Evolutionary conservation across 805 yeast species (phyloP).

Genomic region (Ogataea parapolymorpha): DNA sequence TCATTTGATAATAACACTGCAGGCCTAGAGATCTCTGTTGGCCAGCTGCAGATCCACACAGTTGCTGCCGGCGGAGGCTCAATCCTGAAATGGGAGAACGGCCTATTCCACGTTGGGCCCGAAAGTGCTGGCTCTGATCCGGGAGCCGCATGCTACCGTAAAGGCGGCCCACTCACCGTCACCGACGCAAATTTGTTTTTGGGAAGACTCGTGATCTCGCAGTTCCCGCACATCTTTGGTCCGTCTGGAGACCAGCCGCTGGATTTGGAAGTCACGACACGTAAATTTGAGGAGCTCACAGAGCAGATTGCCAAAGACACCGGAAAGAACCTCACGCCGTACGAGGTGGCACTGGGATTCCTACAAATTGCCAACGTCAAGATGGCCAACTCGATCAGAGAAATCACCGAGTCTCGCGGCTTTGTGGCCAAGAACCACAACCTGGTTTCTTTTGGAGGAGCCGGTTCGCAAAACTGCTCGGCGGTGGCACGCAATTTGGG

Average conservation of each 20-base stretch:
- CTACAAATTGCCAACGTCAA: slow-evolving; percentile 43
- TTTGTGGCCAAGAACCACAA: slow-evolving; percentile 40
- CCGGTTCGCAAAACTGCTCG: slow-evolving; percentile 47
- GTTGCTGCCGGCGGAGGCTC: slow-evolving; percentile 58
- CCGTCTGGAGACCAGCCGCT: slow-evolving; percentile 40
- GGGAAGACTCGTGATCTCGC: slow-evolving; percentile 40
- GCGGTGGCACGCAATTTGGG: slow-evolving; percentile 41
- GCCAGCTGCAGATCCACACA: slow-evolving; percentile 37
- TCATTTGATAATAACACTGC: slow-evolving; percentile 60
- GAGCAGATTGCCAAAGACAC: slow-evolving; percentile 34
- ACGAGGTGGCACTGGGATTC: slow-evolving; percentile 46
- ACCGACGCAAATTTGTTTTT: slow-evolving; percentile 45
- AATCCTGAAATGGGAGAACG: slow-evolving; percentile 33
- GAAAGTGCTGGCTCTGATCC: slow-evolving; percentile 47
- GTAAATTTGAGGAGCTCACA: slow-evolving; percentile 38
- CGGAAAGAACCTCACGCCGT: slow-evolving; percentile 31
- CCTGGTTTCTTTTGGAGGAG: slow-evolving; percentile 48
- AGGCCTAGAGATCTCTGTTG: slow-evolving; percentile 38
- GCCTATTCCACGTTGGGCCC: slow-evolving; percentile 45
- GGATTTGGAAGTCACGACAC: slow-evolving; percentile 33
- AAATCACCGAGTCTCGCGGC: slow-evolving; percentile 45
- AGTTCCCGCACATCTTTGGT: slow-evolving; percentile 45
- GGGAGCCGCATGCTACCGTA: slow-evolving; percentile 48
- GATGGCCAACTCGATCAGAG: slow-evolving; percentile 48
- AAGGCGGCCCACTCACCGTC: slow-evolving; percentile 46